Percentiles rank a stretch among this genome's conserved stretches.
phyloP scores from a whole-genome alignment of 371 early-diverging fungal genomes.

The Mortierella sp. region DNA sequence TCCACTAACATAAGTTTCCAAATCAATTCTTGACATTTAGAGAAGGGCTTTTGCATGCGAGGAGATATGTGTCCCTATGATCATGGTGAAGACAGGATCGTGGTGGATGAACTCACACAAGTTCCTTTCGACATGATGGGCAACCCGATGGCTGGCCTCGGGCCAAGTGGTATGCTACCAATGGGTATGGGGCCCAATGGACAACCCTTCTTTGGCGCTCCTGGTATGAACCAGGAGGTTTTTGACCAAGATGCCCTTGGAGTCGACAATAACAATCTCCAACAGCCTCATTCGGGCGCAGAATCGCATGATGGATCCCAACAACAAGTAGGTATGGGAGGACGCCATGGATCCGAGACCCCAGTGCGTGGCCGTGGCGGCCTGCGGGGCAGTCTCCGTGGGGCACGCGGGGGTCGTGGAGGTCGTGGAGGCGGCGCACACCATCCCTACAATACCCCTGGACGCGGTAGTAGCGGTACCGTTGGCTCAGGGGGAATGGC shows the following conservation, averaged over 20 bases:
- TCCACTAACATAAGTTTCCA: too few species aligned
- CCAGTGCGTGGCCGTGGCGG: conserved; percentile 38
- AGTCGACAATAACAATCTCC: too few species aligned
- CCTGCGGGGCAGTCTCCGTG: conserved; percentile 34
- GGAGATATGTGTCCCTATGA: conserved; percentile 86
- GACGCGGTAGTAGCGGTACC: conserved; percentile 29
- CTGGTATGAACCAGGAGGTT: conserved; percentile 7
- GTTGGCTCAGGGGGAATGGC: conserved; percentile 27
- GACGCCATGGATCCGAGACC: conserved; percentile 1
- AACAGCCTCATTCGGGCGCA: neutral
- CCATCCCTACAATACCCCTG: conserved; percentile 31
- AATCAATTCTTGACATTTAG: conserved; percentile 34
- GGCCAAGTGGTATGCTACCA: conserved; percentile 13
- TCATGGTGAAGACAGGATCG: conserved; percentile 80
- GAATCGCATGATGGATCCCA: conserved; percentile 11
- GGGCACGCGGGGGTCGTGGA: conserved; percentile 46
- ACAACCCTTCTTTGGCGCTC: conserved; percentile 40
- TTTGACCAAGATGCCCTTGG: conserved; percentile 21
- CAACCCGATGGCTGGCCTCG: conserved; percentile 21
- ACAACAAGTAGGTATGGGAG: conserved; percentile 17
- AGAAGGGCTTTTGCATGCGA: conserved; percentile 83
- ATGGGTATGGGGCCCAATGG: conserved; percentile 30
- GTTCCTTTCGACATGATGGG: conserved; percentile 47
- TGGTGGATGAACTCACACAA: conserved; percentile 67
- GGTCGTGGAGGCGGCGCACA: conserved; percentile 67